phyloP scores from a whole-genome alignment of 208 protist genomes.

The Novymonas esmeraldas region DNA sequence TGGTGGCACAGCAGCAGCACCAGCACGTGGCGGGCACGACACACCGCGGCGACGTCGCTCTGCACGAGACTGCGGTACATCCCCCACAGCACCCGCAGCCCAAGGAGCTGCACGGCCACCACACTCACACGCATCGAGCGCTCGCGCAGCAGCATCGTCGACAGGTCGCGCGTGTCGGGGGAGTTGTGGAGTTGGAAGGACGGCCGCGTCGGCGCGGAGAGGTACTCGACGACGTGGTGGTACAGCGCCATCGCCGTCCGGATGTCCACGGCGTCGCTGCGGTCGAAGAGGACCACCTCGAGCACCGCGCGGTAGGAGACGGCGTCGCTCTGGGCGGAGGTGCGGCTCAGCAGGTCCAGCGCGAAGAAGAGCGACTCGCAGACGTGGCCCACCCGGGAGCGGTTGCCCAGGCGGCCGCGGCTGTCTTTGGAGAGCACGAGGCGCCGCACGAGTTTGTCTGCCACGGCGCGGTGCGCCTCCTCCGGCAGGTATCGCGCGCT shows the following conservation, averaged over 20 bases:
- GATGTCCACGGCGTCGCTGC: conserved; percentile 24
- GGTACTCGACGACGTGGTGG: conserved; percentile 53
- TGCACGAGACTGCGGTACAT: conserved; percentile 58
- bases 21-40: conserved; percentile 65
- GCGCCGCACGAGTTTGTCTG: conserved; percentile 43
- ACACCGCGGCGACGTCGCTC: conserved; percentile 51
- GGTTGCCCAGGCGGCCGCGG: conserved; percentile 36
- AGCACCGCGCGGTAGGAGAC: conserved; percentile 51
- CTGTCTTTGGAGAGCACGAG: conserved; percentile 48
- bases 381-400: conserved; percentile 44
- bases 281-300: conserved; percentile 58
- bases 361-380: conserved; percentile 62
- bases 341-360: conserved; percentile 52
- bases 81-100: conserved; percentile 68
- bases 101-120: conserved; percentile 40
- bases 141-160: conserved; percentile 43
- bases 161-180: conserved; percentile 28
- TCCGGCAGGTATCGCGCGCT: conserved; percentile 23
- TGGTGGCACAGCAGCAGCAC: conserved; percentile 33
- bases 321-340: conserved; percentile 49
- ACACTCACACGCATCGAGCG: conserved; percentile 38
- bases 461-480: conserved; percentile 16
- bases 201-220: conserved; percentile 43
- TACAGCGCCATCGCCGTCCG: conserved; percentile 59
- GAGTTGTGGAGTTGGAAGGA: conserved; percentile 30